Conservation (phyloP, 31 red algal genomes). For the Asparagopsis taxiformis region DNA sequence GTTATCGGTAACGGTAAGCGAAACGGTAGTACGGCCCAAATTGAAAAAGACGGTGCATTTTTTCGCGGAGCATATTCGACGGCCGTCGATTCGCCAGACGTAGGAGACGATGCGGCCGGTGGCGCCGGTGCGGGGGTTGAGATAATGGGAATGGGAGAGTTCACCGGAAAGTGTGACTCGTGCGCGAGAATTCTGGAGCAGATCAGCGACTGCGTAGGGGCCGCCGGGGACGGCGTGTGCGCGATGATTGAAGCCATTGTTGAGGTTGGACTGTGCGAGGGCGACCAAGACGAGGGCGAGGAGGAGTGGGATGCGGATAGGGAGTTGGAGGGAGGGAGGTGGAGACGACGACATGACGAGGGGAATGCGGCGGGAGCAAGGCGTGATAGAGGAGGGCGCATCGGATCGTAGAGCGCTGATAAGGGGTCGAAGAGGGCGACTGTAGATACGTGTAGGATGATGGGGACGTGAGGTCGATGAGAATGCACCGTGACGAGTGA, state of each 20-base stretch:
- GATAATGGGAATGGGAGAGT: conserved; percentile 71
- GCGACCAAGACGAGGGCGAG: background rate
- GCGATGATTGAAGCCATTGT: conserved; percentile 60
- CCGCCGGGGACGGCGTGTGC: conserved; percentile 73
- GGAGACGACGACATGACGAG: background rate
- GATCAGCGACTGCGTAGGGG: conserved; percentile 36
- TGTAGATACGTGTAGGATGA: background rate
- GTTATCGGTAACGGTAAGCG: conserved; percentile 62
- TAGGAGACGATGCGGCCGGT: conserved; percentile 47
- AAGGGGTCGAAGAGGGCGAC: background rate
- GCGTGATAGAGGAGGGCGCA: background rate
- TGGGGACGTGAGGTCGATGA: no score
- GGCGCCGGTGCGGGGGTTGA: conserved; percentile 50
- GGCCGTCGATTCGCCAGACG: conserved; percentile 26
- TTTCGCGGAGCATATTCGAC: conserved; percentile 15
- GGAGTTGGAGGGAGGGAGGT: background rate
- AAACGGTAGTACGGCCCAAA: conserved; percentile 29
- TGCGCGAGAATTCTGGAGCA: conserved; percentile 18
- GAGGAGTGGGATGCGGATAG: background rate
- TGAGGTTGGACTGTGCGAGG: background rate
- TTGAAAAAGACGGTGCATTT: conserved; percentile 34
- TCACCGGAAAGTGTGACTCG: conserved; percentile 48
- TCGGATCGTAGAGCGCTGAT: background rate
- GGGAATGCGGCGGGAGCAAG: background rate
- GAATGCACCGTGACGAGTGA: no score